Base-by-base conservation (phyloP, 139 green algal genomes). In the Chlamydomonas sphaeroides region DNA sequence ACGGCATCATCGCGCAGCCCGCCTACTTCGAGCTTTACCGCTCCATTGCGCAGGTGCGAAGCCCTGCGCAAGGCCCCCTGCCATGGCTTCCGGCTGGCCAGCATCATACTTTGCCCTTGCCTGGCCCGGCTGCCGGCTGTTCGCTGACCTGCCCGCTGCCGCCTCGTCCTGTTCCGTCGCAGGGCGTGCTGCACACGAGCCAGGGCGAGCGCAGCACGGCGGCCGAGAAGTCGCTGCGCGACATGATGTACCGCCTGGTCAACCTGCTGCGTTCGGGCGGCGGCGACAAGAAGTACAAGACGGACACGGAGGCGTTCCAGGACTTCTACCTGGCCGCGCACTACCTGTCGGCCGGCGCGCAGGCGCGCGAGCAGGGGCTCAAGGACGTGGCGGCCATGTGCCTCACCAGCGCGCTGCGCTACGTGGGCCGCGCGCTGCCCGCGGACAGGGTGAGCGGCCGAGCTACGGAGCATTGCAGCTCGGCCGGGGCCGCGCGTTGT, bases 361-460 rank as follows among this genome's bases (percentile, higher is more conserved):
- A 42, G 6, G 84, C 86, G 28, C 71, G 85, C 82, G 63, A 83
- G 67, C 39, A 48, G 49, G 91, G 90, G 6, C 87, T 93, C 63
- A 83, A 77, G 53, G 85, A 92, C 39, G 74, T 95, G 28, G 89
- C 90, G 23, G 94, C 94, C 30, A 92, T 91, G 89, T 86, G 92
- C 70, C 79, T 92, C 3, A 95, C 89, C 15, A 70, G 88, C 14
- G 76, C 92, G 33, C 88, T 96, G 83, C 80, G 93, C 32, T 95
- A 93, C 80, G 67, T 93, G 14, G 92, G 92, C 71, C 69, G n/a
- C 42, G 69, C 88, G 62, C 75, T 98, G 21, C 94, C 94, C 7
- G 92, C 94, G 26, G 94, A 98, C 88, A 93, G 92, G 85, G 78
- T 87, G 35, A n/a, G n/a, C n/a, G n/a, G n/a, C n/a, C n/a, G n/a